Evolutionary conservation across 1,284 basidiomycete species (phyloP).

Genomic region (Xerocomus minutiporus): DNA sequence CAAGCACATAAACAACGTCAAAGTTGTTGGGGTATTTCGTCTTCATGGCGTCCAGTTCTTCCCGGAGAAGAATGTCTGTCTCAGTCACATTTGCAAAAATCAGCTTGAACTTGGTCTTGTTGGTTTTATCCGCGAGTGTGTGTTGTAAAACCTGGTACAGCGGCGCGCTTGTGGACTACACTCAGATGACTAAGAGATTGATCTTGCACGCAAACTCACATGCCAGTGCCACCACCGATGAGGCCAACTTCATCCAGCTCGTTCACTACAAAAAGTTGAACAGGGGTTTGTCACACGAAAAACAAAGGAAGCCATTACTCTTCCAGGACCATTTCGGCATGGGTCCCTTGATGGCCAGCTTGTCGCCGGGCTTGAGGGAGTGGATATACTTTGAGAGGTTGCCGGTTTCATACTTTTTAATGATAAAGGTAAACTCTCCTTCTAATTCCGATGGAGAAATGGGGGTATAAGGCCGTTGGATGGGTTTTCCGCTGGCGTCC

Average conservation of each 20-base stretch:
- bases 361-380: conserved; percentile 71
- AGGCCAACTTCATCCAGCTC: conserved; percentile 83
- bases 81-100: conserved; percentile 91
- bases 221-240: conserved; percentile 87
- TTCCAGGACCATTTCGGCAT: conserved; percentile 81
- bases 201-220: conserved; percentile 44
- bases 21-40: conserved; percentile 69
- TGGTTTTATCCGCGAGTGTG: conserved; percentile 65
- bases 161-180: conserved; percentile 49
- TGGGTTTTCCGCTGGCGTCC: conserved; percentile 84
- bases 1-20: conserved; percentile 83
- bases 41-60: conserved; percentile 75
- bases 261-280: conserved; percentile 51
- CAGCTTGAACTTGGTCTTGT: conserved; percentile 94
- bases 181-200: conserved; percentile 15
- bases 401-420: conserved; percentile 84
- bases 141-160: conserved; percentile 75
- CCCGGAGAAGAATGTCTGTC: conserved; percentile 83
- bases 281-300: neutral
- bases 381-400: conserved; percentile 79
- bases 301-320: conserved; percentile 37
- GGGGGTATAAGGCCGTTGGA: conserved; percentile 86
- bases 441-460: conserved; percentile 68
- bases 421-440: conserved; percentile 76
- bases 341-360: conserved; percentile 86